Evolutionary conservation across 495 filamentous ascomycete genomes (phyloP), one percentile per base, ranked within the genome.

Genomic region (Talaromyces proteolyticus): DNA sequence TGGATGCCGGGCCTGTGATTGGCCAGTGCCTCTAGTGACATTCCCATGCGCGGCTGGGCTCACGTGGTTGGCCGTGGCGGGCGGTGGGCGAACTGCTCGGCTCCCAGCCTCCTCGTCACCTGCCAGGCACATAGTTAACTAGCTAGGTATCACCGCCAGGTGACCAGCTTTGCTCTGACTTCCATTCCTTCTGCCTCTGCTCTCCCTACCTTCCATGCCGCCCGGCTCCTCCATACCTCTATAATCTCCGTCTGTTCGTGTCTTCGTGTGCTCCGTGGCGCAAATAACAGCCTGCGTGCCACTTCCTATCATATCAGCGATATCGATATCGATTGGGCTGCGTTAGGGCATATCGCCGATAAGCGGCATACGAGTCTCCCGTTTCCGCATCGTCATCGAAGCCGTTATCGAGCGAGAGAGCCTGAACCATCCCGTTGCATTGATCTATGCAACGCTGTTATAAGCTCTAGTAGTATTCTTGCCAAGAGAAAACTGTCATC

Each of bases 31-130:
- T 17, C 4, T 39, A 3, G n/a, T 40, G 29, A 40, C 46, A 49
- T 49, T 49, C 34, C 21, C 37, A 43, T 53, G 58, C 60, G 58
- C 55, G 57, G 54, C 56, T 66, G 50, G 57, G 49, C 51, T 55
- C 57, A 60, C 53, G 54, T 65, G 58, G 57, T 22, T 47, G 24
- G 18, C 3, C 53, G 59, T 57, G 53, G 54, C 55, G 51, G 62
- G 56, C 44, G 29, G 54, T 64, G 63, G 59, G 67, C 64, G 47
- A 53, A 16, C 53, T 42, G 53, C 46, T 29, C 25, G 51, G 20
- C n/a, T 36, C 65, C 68, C 68, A 73, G 68, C 69, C 68, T 67
- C 67, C 66, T 65, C 62, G 60, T 59, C 65, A 61, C 59, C 64
- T 61, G 60, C 62, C 40, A 43, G 49, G 49, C 24, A 38, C 20